phyloP scores from a whole-genome alignment of 495 filamentous ascomycete species.

The Penicillium cataractarum region DNA sequence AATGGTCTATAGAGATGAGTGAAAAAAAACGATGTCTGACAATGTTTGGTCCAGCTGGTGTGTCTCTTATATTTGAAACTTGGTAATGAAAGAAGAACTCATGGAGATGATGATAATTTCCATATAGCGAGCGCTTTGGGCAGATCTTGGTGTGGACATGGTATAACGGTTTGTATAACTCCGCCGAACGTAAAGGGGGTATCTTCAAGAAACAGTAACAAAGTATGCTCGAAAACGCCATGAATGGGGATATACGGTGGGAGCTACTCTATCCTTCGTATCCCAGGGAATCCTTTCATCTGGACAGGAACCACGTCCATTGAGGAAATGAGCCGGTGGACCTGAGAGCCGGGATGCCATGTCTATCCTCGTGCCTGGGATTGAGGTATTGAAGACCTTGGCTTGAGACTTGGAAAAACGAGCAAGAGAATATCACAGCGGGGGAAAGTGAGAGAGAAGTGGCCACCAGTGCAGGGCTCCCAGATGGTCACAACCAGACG shows the following conservation, averaged over 20 bases:
- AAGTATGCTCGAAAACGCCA: background rate
- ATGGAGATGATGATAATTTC: background rate
- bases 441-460: background rate
- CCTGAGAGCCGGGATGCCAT: background rate
- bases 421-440: background rate
- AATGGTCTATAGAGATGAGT: constrained; percentile 52
- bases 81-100: background rate
- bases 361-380: background rate
- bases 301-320: background rate
- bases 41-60: constrained; percentile 22
- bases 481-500: background rate
- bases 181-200: background rate
- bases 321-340: background rate
- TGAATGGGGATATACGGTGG: background rate
- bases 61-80: background rate
- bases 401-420: background rate
- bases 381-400: background rate
- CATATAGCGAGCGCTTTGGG: background rate
- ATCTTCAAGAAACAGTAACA: constrained; percentile 1
- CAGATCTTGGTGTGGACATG: background rate
- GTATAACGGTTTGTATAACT: background rate
- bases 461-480: background rate
- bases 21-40: constrained; percentile 34
- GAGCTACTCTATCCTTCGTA: background rate
- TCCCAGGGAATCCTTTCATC: background rate